Evolutionary conservation across 2,329 filamentous ascomycete species (phyloP).

Genomic region (Tolypocladium endophyticum): DNA sequence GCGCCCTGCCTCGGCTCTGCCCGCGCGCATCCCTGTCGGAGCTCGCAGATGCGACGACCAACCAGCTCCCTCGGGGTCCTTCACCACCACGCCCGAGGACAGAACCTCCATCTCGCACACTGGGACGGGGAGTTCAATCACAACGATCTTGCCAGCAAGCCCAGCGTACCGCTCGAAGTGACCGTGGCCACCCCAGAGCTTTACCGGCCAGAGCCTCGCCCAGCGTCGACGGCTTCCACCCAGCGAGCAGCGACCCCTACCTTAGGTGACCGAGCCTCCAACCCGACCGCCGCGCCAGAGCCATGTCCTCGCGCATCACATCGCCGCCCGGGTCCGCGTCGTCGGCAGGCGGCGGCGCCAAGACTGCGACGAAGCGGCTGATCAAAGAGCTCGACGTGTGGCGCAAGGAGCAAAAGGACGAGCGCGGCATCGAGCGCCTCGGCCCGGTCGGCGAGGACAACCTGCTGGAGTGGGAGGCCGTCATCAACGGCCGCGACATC

Average conservation of each 20-base stretch:
- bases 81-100: not conserved
- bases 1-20: conserved; percentile 14
- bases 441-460: conserved; percentile 44
- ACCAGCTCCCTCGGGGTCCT: not conserved
- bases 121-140: not conserved
- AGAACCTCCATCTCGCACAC: not conserved
- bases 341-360: conserved; percentile 12
- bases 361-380: conserved; percentile 44
- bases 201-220: not conserved
- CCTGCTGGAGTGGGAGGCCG: conserved; percentile 47
- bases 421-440: conserved; percentile 48
- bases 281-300: not conserved
- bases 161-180: not conserved
- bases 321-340: conserved; percentile 14
- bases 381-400: conserved; percentile 47
- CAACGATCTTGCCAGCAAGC: not conserved
- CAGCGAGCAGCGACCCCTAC: not conserved
- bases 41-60: not conserved
- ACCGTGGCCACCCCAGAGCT: not conserved
- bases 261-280: not conserved
- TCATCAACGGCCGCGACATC: conserved; percentile 47
- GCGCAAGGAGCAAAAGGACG: conserved; percentile 35
- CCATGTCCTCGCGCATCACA: conserved; percentile 6
- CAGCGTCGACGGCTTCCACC: not conserved
- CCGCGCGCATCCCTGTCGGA: conserved; percentile 13